Conservation (phyloP, 2,329 filamentous ascomycete genomes). For the Colletotrichum somersetense region DNA sequence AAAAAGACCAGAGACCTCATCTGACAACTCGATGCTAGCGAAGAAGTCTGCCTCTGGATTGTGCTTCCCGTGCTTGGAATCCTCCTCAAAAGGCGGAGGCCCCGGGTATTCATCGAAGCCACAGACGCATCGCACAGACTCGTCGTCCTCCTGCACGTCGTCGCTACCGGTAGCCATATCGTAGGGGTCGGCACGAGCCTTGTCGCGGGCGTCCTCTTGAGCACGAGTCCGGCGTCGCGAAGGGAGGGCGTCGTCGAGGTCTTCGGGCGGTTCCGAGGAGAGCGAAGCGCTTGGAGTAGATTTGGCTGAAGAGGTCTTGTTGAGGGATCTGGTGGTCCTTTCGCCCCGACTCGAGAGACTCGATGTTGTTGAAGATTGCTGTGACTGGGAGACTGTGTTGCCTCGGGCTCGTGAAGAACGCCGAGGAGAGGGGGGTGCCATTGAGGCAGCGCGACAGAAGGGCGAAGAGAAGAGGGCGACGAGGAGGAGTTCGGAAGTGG, state of each 20-base stretch:
- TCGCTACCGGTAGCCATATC: slow-evolving; percentile 74
- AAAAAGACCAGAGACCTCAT: slow-evolving; percentile 94
- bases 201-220: slow-evolving; percentile 71
- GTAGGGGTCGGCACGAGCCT: slow-evolving; percentile 57
- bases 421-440: slow-evolving; percentile 78
- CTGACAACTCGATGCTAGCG: slow-evolving; percentile 74
- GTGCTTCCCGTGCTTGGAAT: slow-evolving; percentile 66
- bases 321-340: slow-evolving; percentile 77
- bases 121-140: slow-evolving; percentile 95
- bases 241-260: slow-evolving; percentile 76
- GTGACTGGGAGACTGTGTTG: slow-evolving; percentile 79
- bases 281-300: slow-evolving; percentile 80
- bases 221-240: slow-evolving; percentile 85
- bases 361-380: slow-evolving; percentile 83
- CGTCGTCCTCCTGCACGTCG: slow-evolving; percentile 87
- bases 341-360: slow-evolving; percentile 83
- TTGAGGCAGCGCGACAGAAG: slow-evolving; percentile 53
- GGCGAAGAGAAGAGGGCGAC: slow-evolving; percentile 28
- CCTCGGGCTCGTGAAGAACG: slow-evolving; percentile 92
- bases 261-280: slow-evolving; percentile 77
- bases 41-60: slow-evolving; percentile 69
- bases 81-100: slow-evolving; percentile 73
- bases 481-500: slow-evolving; percentile 47
- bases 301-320: slow-evolving; percentile 81
- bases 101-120: slow-evolving; percentile 96